phyloP scores from a whole-genome alignment of 108 stramenopile genomes.

The Pseudonitzschia delicatissima region DNA sequence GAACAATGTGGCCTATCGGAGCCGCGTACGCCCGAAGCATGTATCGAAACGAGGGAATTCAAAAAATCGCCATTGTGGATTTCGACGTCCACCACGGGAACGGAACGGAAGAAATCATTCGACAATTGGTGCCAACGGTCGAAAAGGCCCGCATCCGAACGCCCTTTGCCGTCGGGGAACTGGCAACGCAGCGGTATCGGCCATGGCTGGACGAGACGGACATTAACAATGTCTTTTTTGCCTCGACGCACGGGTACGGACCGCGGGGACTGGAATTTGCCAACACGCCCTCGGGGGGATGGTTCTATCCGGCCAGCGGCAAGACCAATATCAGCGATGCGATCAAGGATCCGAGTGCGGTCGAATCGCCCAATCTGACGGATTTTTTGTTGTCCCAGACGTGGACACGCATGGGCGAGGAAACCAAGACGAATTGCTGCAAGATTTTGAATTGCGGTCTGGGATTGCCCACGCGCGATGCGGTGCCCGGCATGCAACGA shows the following conservation, averaged over 20 bases:
- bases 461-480: slow-evolving; percentile 65
- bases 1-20: slow-evolving; percentile 98
- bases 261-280: slow-evolving; percentile 67
- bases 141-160: slow-evolving; percentile 71
- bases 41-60: slow-evolving; percentile 82
- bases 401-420: slow-evolving; percentile 86
- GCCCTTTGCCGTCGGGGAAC: slow-evolving; percentile 75
- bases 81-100: slow-evolving; percentile 97
- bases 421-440: slow-evolving; percentile 68
- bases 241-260: slow-evolving; percentile 91
- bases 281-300: slow-evolving; percentile 60
- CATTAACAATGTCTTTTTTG: slow-evolving; percentile 88
- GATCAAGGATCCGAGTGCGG: slow-evolving; percentile 50
- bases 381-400: slow-evolving; percentile 84
- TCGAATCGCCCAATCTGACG: slow-evolving; percentile 65
- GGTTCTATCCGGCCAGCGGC: slow-evolving; percentile 90
- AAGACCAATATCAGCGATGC: slow-evolving; percentile 61
- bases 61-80: slow-evolving; percentile 86
- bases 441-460: slow-evolving; percentile 87
- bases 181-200: slow-evolving; percentile 66
- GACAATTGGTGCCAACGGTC: slow-evolving; percentile 76
- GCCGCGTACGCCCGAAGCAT: slow-evolving; percentile 95
- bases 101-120: slow-evolving; percentile 94
- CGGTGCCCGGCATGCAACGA: slow-evolving; percentile 79
- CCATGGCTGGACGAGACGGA: slow-evolving; percentile 93